phyloP scores from a whole-genome alignment of 2,329 filamentous ascomycete species.

The Trematosphaeria pertusa region DNA sequence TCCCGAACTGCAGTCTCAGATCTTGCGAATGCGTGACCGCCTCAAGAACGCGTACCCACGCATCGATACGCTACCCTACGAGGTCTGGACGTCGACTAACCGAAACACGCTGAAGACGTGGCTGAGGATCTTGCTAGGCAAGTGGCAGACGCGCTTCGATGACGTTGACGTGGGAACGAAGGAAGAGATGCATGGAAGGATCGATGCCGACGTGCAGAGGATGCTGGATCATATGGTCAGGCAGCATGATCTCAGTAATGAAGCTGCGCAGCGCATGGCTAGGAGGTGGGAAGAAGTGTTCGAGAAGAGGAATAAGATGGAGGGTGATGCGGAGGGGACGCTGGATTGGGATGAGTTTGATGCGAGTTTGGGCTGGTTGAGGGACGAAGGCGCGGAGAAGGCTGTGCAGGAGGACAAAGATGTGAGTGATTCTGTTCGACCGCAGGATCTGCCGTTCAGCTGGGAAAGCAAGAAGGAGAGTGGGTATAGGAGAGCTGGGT shows the following conservation, averaged over 20 bases:
- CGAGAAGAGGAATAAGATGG: conserved; percentile 4
- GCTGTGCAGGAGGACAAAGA: conserved; percentile 2
- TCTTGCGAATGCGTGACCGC: conserved; percentile 25
- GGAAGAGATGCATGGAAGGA: background rate
- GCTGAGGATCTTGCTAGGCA: conserved; percentile 32
- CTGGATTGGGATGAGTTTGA: conserved; percentile 28
- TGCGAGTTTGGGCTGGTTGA: conserved; percentile 26
- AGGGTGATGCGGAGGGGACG: conserved; percentile 14
- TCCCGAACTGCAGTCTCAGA: conserved; percentile 26
- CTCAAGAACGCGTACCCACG: conserved; percentile 32
- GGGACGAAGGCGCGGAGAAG: conserved; percentile 7
- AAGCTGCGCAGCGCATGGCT: conserved; percentile 34
- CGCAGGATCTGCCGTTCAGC: conserved; percentile 6
- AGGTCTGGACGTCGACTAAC: conserved; percentile 30
- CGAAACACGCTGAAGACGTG: conserved; percentile 31
- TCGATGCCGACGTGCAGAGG: conserved; percentile 19
- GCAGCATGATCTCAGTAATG: conserved; percentile 29
- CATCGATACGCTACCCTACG: conserved; percentile 34
- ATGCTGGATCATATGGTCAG: conserved; percentile 33
- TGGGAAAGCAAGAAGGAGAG: conserved; percentile 1
- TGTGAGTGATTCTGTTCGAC: background rate
- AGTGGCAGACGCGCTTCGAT: conserved; percentile 33
- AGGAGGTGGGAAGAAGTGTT: conserved; percentile 28
- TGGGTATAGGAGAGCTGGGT: background rate
- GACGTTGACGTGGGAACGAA: conserved; percentile 6